A percentile compares a stretch with the other conserved stretches of the same genome.
phyloP scores from a whole-genome alignment of 257 asterid genomes.

The Leonotis leonurus region DNA sequence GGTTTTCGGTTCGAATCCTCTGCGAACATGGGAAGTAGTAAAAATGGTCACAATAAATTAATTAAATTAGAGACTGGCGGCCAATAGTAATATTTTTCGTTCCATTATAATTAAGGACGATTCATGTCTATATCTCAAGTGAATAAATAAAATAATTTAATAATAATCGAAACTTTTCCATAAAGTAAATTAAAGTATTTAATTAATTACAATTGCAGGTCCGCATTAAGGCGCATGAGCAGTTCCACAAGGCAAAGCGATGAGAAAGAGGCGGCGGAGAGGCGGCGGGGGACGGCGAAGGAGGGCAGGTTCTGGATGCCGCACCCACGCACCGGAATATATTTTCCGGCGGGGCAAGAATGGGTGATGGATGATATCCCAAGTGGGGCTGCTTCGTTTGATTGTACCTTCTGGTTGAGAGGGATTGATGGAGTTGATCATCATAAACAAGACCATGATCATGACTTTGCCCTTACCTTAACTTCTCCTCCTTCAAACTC shows the following conservation, averaged over 20 bases:
- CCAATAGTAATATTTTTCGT: no score
- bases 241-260: neutral
- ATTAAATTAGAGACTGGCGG: no score
- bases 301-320: slow-evolving; percentile 34
- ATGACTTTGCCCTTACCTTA: neutral
- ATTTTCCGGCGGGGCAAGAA: slow-evolving; percentile 42
- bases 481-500: neutral
- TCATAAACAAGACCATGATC: neutral
- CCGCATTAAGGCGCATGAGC: slow-evolving; percentile 19
- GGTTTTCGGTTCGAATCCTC: no score
- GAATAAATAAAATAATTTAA: no score
- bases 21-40: no score
- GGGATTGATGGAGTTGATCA: slow-evolving; percentile 28
- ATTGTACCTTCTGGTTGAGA: slow-evolving; percentile 38
- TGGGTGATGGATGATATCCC: slow-evolving; percentile 41
- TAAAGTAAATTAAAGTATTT: no score
- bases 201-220: no score
- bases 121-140: no score
- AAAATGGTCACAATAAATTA: no score
- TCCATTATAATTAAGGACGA: no score
- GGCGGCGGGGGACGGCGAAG: neutral
- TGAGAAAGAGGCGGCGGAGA: neutral
- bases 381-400: slow-evolving; percentile 29
- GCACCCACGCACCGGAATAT: slow-evolving; percentile 46
- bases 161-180: no score